Base-by-base conservation (phyloP, 441 rosid species). In the Erysimum cheiri region DNA sequence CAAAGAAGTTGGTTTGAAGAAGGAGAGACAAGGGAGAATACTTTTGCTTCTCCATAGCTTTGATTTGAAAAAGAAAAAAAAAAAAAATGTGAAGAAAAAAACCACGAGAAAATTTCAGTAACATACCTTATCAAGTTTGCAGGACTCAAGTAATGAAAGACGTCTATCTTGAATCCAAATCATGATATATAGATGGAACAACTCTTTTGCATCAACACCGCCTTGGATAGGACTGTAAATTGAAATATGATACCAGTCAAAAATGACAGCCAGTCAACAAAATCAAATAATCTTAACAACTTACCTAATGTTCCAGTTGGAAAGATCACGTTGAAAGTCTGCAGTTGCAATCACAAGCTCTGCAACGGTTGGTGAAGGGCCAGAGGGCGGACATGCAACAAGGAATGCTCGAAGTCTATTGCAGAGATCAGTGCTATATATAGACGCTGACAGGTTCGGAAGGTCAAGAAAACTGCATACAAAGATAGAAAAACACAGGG, bases 81-180 rank as follows among this genome's bases (percentile, higher is more conserved):
- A 41, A 13, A 33, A 9, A 56, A 17, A 52, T 19, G 6, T 15
- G 43, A 64, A 65, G 63, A 9, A 73, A 41, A 9, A 66, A 41
- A 17, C 24, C 35, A 39, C 24, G 3, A 13, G 35, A 6, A 52
- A 39, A 53, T 36, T 17, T 50, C 24, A 35, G 69, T 60, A 2
- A 54, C 65, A 12, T 82, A 88, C 99, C 97, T 95, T 95, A 78
- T 95, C 99, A 72, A 95, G 80, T 82, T 88, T 95, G 73, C 96
- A 95, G 12, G 94, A 82, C 75, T 92, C 99, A 0, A 92, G 97
- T 77, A 95, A 82, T 62, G 93, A 82, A 59, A 85, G 86, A 56
- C 96, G 99, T 74, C 80, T 90, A 72, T 95, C 99, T 85, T 94
- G 94, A 85, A 94, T 94, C 99, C 99, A 94, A 19, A 92, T 76